These are phyloP conservation scores for Phytophthora meadii DNA, from an alignment of 352 stramenopile species.

Conservation along the genomic window DNA sequence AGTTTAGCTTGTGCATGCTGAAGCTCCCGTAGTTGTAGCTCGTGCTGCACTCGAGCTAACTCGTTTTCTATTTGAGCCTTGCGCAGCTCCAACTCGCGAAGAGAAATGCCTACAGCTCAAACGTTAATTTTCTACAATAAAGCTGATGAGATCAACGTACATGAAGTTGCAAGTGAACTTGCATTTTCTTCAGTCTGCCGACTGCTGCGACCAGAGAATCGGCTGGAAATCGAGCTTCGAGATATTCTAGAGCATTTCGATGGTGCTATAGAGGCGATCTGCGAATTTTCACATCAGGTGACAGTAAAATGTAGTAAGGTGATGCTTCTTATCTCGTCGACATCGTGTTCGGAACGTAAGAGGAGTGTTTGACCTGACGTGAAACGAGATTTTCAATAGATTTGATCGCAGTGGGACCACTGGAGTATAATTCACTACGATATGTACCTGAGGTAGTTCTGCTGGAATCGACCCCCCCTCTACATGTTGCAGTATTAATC, in stretches of 20 bases:
- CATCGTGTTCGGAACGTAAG: slow-evolving; percentile 13
- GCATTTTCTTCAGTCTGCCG: neutral
- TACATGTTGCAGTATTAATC: too few species aligned
- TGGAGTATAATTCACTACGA: too few species aligned
- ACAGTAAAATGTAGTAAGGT: neutral
- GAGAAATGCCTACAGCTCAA: slow-evolving; percentile 40
- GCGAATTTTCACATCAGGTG: neutral
- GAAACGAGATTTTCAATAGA: neutral
- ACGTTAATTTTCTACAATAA: neutral
- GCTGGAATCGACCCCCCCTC: too few species aligned
- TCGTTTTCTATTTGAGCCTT: slow-evolving; percentile 71
- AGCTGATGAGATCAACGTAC: slow-evolving; percentile 18
- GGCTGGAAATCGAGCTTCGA: slow-evolving; percentile 12
- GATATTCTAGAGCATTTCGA: slow-evolving; percentile 15
- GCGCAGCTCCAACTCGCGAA: slow-evolving; percentile 60
- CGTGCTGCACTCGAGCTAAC: slow-evolving; percentile 49
- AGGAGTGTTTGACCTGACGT: slow-evolving; percentile 6
- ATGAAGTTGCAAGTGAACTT: slow-evolving; percentile 47
- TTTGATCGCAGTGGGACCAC: too few species aligned
- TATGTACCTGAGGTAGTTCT: too few species aligned
- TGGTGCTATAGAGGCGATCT: slow-evolving; percentile 35
- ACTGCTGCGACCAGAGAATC: slow-evolving; percentile 8
- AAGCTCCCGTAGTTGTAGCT: slow-evolving; percentile 42
- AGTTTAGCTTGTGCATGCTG: slow-evolving; percentile 12
- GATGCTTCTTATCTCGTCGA: slow-evolving; percentile 6